Evolutionary conservation across 148 eudicot genomes (phyloP), one percentile per base, ranked within the genome.

Genomic region (Beta vulgaris): DNA sequence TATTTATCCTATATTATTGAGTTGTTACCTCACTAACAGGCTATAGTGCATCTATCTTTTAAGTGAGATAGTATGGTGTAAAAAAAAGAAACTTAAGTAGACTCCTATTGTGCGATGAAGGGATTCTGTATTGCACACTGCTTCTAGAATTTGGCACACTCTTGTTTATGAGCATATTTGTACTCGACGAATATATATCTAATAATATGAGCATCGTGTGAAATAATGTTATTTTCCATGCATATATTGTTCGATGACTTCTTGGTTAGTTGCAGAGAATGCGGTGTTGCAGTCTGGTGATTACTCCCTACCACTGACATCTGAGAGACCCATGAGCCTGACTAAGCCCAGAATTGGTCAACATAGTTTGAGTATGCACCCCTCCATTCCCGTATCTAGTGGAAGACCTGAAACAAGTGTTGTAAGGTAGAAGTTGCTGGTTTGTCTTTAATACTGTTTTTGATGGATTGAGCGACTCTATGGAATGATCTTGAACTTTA

Each of bases 251-350:
- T 92, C 36, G 96, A 72, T 54, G 98, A 95, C 79, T 85, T 90
- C 75, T 84, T 95, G 28, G 79, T n/a, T n/a, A n/a, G n/a, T 88
- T 73, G 93, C 98, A 25, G 98, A 92, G 79, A 89, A 94, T 78
- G 82, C 90, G 40, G 84, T 82, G 36, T 68, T 69, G 31, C 92
- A 88, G 63, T 85, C 98, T 54, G 95, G 89, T 58, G 69, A 43
- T 68, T 82, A 76, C 77, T 62, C 88, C 76, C 74, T 85, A 59
- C 74, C 79, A 55, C 51, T 82, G 76, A 68, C 85, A 65, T 69
- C 91, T 74, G 90, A 89, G 70, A 87, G 88, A 77, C 68, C 86
- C 61, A 68, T 84, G 57, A 78, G 77, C 76, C 42, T 81, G 67
- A 72, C 82, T 54, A 86, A 81, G 72, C 80, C 91, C 44, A 88